Evolutionary conservation across 495 filamentous ascomycete genomes (phyloP).

Genomic region (Penicillium paxilli): DNA sequence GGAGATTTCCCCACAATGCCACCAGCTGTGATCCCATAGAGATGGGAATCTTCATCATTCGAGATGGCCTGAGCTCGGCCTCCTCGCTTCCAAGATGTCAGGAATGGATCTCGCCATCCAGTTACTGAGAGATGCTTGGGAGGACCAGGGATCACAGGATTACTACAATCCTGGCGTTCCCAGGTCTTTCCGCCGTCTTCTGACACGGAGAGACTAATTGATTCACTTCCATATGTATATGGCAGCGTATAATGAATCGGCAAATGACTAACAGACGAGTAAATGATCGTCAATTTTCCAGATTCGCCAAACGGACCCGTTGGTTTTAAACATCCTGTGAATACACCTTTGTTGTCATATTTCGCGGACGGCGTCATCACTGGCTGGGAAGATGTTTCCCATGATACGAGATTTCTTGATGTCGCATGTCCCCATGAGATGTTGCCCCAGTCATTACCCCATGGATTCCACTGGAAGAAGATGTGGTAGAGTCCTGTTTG

Average conservation of each 20-base stretch:
- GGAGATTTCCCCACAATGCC: constrained; percentile 50
- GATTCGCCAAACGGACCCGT: constrained; percentile 40
- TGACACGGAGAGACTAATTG: constrained; percentile 49
- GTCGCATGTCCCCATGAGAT: constrained; percentile 47
- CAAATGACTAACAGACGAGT: constrained; percentile 52
- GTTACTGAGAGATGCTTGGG: constrained; percentile 49
- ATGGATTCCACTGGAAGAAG: constrained; percentile 50
- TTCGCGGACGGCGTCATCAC: constrained; percentile 34
- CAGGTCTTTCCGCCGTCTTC: constrained; percentile 51
- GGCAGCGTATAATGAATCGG: constrained; percentile 51
- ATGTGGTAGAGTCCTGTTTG: constrained; percentile 40
- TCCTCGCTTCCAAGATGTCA: constrained; percentile 41
- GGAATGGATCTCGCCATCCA: constrained; percentile 56
- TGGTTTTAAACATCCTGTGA: constrained; percentile 51
- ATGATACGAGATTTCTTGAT: constrained; percentile 43
- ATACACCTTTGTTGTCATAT: constrained; percentile 53
- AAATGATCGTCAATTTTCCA: constrained; percentile 46
- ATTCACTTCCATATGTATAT: constrained; percentile 50
- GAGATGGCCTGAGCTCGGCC: constrained; percentile 38
- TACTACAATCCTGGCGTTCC: constrained; percentile 45
- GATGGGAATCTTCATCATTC: constrained; percentile 21
- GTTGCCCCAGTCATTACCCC: constrained; percentile 45
- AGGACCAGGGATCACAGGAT: constrained; percentile 48
- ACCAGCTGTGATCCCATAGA: constrained; percentile 53
- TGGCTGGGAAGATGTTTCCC: constrained; percentile 36